Evolutionary conservation across 768 basidiomycete species (phyloP), one percentile per base, ranked within the genome.

Genomic region (Dioszegia crocea): DNA sequence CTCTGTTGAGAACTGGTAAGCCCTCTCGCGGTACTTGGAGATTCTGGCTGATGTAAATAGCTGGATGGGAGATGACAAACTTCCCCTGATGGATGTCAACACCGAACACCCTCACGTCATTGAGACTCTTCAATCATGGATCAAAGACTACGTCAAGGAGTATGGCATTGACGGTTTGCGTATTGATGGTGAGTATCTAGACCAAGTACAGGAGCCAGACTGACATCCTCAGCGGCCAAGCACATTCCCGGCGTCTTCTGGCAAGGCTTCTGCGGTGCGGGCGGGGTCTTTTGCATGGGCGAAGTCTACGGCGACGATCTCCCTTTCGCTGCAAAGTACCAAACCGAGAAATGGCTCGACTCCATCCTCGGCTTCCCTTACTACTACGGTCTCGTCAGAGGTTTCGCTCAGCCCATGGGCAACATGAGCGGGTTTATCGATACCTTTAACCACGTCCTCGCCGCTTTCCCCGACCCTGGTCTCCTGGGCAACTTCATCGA

Each of bases 281-380:
- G 88, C 0, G 88, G 86, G 8, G 86, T 90, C 16, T 93, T 89
- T 78, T 91, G 89, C 67, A 88, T 90, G 57, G 90, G 90, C 44
- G 89, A 91, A 78, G 88, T 91, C 30, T 85, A 84, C 57, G 84
- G 80, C n/a, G 68, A 73, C 26, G 80, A 85, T 41, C 79, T 87
- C 19, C 52, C 40, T 52, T 63, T 61, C 49, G 70, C 70, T 1
- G 60, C 69, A 4, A 27, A 61, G 16, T 76, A 61, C 57, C 74
- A 76, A 43, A 67, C 65, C 8, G 45, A 71, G 33, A 65, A 64
- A 39, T 73, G 65, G 57, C 60, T 76, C 58, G 74, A 76, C 49
- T 67, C 68, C 0, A 57, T 74, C 36, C 61, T 76, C 6, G 73
- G 71, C 26, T 76, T 67, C 53, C 72, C 74, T 11, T 57, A 68